Evolutionary conservation across 108 stramenopile species (phyloP), one percentile per base, ranked within the genome.

Genomic region (Nannochloropsis salina): DNA sequence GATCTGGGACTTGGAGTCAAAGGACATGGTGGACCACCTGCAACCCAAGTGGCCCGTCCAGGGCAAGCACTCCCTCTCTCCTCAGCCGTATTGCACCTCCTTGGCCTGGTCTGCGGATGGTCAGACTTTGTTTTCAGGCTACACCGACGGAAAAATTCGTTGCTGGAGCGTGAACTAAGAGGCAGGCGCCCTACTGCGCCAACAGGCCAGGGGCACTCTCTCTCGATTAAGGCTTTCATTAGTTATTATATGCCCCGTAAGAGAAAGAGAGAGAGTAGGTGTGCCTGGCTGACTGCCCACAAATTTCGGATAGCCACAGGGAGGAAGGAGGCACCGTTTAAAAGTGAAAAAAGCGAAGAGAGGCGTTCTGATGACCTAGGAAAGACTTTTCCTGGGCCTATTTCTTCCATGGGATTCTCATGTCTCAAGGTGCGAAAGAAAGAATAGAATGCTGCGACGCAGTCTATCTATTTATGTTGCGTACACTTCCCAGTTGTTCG

Each of bases 1-100:
- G 94, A 99, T 99, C 90, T 99, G 98, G 98, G 99, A 99, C 88
- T 92, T 99, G 89, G 99, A 99, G 92, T 92, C 92, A 90, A 99
- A 99, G 96, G 89, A 94, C 83, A 91, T 98, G 84, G 98, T 99
- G 15, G 98, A 96, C 90, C 96, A 97, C 86, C 92, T 99, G 86
- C 92, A 92, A 51, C 98, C 97, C 42, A 94, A 95, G 87, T 91
- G 93, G 84, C 85, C 88, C 42, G 91, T 90, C 82, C 89, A 88
- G 81, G 90, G 93, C 82, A 92, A 94, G 80, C 92, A 92, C 80
- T 94, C 94, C 47, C 90, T 89, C 86, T 87, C 91, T 81, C 96
- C 96, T 84, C 44, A 89, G 41, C 91, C 91, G 5, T 90, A 94
- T 88, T 97, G 97, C 94, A 98, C 97, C 43, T 97, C 93, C 93